phyloP scores from a whole-genome alignment of 805 yeast species.

The Tetrapisispora taiwanensis region DNA sequence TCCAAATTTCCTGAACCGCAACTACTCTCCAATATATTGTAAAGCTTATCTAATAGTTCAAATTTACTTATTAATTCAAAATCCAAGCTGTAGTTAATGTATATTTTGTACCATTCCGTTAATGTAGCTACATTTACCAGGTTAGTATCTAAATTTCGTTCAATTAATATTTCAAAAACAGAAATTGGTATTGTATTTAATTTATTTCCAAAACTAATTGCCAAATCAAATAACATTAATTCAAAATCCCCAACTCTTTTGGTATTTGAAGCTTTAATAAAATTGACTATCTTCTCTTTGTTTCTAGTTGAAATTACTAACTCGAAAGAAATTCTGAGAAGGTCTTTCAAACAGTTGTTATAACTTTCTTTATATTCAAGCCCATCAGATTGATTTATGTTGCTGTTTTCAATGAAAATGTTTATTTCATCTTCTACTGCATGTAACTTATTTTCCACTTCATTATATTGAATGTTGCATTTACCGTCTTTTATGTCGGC shows the following conservation, averaged over 20 bases:
- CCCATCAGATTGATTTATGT: constrained; percentile 6
- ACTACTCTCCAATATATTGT: neutral
- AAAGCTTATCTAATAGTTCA: neutral
- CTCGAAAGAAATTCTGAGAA: constrained; percentile 18
- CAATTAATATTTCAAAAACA: constrained; percentile 15
- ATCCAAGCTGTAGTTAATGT: neutral
- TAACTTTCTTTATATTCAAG: constrained; percentile 7
- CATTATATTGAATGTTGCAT: constrained; percentile 2
- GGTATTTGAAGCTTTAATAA: constrained; percentile 14
- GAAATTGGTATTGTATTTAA: constrained; percentile 13
- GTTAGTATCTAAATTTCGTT: constrained; percentile 15
- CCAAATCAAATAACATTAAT: neutral
- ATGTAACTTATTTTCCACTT: constrained; percentile 11
- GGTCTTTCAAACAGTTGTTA: constrained; percentile 16
- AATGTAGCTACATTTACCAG: constrained; percentile 5
- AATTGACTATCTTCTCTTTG: constrained; percentile 11
- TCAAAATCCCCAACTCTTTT: constrained; percentile 16
- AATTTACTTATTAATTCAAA: neutral
- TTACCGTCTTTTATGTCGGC: neutral
- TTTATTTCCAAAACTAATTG: constrained; percentile 1
- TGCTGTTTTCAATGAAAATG: constrained; percentile 5
- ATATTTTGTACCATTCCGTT: neutral
- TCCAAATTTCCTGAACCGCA: neutral
- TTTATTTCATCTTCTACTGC: constrained; percentile 2
- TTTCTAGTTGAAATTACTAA: constrained; percentile 18